These are phyloP conservation scores for Aureobasidium mangrovei DNA, from an alignment of 2,329 filamentous ascomycete species.

Conservation along the genomic window DNA sequence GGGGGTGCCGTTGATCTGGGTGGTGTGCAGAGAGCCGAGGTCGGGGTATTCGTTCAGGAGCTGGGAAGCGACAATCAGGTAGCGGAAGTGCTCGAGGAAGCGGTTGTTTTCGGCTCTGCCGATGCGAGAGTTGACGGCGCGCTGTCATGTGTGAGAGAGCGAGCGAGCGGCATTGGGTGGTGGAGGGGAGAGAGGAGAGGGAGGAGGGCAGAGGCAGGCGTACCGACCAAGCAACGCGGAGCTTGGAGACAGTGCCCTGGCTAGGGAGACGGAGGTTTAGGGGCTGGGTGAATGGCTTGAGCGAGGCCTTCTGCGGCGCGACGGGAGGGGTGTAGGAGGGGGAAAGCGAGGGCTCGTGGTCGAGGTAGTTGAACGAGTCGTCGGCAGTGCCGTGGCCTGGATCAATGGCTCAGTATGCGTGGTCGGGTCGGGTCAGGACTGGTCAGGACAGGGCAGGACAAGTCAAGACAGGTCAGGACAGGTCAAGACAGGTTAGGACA, in stretches of 20 bases:
- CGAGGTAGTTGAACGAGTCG: constrained; percentile 13
- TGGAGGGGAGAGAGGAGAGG: too few species aligned
- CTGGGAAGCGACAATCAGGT: constrained; percentile 86
- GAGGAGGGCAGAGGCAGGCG: neutral
- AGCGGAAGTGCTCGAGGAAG: constrained; percentile 88
- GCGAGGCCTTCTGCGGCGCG: constrained; percentile 39
- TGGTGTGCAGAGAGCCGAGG: constrained; percentile 32
- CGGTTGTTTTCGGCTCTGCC: constrained; percentile 70
- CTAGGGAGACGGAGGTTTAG: constrained; percentile 31
- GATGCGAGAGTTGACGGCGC: constrained; percentile 61
- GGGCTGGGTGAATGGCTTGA: constrained; percentile 39
- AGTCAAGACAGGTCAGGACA: neutral
- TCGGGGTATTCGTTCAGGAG: constrained; percentile 60
- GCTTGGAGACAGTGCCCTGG: constrained; percentile 20
- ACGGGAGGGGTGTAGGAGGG: constrained; percentile 42
- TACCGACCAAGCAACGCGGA: constrained; percentile 19
- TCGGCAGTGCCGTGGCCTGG: constrained; percentile 26
- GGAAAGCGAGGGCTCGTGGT: constrained; percentile 13
- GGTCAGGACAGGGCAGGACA: neutral
- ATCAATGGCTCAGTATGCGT: constrained; percentile 11
- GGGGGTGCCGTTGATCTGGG: constrained; percentile 14
- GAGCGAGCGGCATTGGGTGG: too few species aligned
- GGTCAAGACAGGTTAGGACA: neutral
- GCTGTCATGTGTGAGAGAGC: constrained; percentile 29
- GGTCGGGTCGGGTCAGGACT: neutral